Base-by-base conservation (phyloP, 345 rosid genomes). In the Cardamine occulta region DNA sequence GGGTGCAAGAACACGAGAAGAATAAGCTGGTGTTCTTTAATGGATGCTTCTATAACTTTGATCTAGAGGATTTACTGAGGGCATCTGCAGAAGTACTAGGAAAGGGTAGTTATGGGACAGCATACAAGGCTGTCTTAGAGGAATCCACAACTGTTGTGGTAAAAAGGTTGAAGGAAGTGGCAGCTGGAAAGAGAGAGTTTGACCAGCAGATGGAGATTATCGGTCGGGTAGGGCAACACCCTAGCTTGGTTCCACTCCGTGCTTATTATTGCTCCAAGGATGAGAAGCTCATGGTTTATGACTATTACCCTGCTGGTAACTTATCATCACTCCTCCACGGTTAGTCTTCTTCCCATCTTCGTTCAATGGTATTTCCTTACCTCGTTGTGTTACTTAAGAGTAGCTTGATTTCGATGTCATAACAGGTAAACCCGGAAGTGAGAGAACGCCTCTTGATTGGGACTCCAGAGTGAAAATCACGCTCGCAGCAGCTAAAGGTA, bases 51-150 rank as follows among this genome's bases (percentile, higher is more conserved):
- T 91, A 88, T 60, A 85, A 85, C 63, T 93, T 93, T 74, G 97
- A 90, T 76, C 85, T 93, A 6, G 97, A 93, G 78, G 96, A 93
- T 77, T 79, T 93, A 40, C 65, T 93, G 74, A 91, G 97, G 79
- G 97, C 97, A 68, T 90, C 98, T 0, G 98, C 97, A 29, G 98
- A 93, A 79, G 93, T 93, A 18, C 78, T 93, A 31, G 98, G 98
- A 53, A 93, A 91, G 63, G 98, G 98, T 47, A 88, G 89, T 17
- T 88, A 80, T 66, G 97, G 98, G 64, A 91, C 89, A 0, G 85
- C 98, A 17, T 93, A 93, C 70, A 93, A 93, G 81, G 98, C 97
- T 9, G 85, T 89, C 42, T 79, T 93, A 82, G 97, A 91, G 78
- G 96, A 89, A 72, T 83, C 88, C 24, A 88, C 84, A 11, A 89